phyloP scores from a whole-genome alignment of 1,139 yeast species.

The Zygoascus meyerae region DNA sequence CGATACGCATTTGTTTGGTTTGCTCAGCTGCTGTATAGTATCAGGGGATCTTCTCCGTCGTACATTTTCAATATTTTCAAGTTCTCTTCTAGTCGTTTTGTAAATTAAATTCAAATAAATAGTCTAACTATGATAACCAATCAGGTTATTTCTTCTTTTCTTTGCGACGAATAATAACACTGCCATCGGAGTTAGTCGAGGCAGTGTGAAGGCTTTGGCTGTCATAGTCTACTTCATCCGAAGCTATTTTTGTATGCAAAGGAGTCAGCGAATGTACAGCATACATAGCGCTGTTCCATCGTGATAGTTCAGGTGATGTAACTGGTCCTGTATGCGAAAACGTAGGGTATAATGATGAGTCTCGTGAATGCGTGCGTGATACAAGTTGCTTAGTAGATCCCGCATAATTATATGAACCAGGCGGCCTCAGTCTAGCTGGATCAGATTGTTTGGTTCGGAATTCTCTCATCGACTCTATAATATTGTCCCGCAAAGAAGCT shows the following conservation, averaged over 20 bases:
- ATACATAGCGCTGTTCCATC: slow-evolving; percentile 2
- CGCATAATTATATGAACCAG: not conserved
- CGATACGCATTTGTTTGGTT: not conserved
- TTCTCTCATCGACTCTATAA: not conserved
- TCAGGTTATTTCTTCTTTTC: slow-evolving; percentile 1
- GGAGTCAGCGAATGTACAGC: slow-evolving; percentile 5
- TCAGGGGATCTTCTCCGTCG: not conserved
- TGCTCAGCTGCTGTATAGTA: not conserved
- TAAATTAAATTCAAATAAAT: slow-evolving; percentile 1
- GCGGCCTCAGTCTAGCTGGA: not conserved
- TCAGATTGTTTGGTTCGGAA: not conserved
- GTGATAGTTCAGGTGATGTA: not conserved
- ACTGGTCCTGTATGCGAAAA: not conserved
- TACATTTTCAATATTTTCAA: not conserved
- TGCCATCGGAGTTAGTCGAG: slow-evolving; percentile 1
- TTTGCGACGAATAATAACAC: slow-evolving; percentile 2
- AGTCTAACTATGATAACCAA: not conserved
- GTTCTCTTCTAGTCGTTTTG: not conserved
- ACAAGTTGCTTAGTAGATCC: not conserved
- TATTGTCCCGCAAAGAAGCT: not conserved
- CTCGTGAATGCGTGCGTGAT: slow-evolving; percentile 1
- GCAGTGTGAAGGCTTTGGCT: slow-evolving; percentile 4
- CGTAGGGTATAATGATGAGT: slow-evolving; percentile 5
- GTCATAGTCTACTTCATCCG: not conserved
- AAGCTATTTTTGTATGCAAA: not conserved